These are phyloP conservation scores for Jatropha podagrica DNA, from an alignment of 441 rosid genomes.

Conservation along the genomic window DNA sequence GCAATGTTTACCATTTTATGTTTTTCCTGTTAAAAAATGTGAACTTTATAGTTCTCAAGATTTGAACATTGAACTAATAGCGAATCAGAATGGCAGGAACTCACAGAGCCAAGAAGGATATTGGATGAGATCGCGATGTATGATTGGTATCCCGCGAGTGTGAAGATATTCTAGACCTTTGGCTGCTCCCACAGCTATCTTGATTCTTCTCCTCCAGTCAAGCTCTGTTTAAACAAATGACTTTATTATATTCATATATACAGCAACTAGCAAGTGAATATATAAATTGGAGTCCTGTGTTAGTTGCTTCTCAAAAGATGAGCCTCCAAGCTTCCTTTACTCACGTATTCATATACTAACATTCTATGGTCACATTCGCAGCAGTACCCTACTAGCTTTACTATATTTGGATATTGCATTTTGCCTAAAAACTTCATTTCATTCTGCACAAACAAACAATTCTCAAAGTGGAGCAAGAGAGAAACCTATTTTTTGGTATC, in stretches of 20 bases:
- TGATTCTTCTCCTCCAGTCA: conserved; percentile 35
- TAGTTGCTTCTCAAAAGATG: conserved; percentile 30
- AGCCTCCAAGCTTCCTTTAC: conserved; percentile 33
- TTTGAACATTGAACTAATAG: not conserved
- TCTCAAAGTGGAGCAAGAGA: not conserved
- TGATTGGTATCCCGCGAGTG: conserved; percentile 18
- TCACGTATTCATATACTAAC: conserved; percentile 38
- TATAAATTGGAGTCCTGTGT: too few relatives aligned
- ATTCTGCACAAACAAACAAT: conserved; percentile 26
- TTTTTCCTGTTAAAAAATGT: too few relatives aligned
- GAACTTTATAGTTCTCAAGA: not conserved
- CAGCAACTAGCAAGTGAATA: not conserved
- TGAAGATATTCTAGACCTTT: conserved; percentile 38
- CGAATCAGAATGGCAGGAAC: not conserved
- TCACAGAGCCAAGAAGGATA: conserved; percentile 32
- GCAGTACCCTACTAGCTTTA: conserved; percentile 37
- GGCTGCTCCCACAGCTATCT: conserved; percentile 36
- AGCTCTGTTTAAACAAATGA: conserved; percentile 14
- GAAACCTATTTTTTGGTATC: too few relatives aligned
- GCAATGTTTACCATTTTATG: conserved; percentile 11
- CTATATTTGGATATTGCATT: conserved; percentile 38
- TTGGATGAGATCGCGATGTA: conserved; percentile 42
- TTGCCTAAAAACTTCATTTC: conserved; percentile 30
- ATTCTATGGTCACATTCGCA: conserved; percentile 23
- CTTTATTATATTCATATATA: too few relatives aligned